Evolutionary conservation across 2,329 filamentous ascomycete species (phyloP).

Genomic region (Clarireedia monteithiana): DNA sequence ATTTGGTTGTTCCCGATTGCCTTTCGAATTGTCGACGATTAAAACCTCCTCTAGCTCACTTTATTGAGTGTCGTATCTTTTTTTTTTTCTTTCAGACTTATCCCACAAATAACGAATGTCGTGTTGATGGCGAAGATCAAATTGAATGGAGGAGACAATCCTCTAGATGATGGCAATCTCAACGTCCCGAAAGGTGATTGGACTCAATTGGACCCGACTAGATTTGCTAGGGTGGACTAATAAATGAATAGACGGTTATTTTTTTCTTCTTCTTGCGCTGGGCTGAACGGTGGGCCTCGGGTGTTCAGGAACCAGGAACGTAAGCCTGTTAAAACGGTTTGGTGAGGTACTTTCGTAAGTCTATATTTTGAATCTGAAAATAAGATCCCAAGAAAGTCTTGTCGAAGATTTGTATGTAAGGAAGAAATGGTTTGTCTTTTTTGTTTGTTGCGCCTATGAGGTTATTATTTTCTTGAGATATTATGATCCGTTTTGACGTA

Average conservation of each 20-base stretch:
- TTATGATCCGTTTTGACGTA: too few relatives aligned
- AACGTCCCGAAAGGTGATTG: background rate
- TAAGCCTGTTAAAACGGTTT: constrained; percentile 1
- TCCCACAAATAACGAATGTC: constrained; percentile 2
- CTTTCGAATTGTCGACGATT: background rate
- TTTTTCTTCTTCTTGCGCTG: background rate
- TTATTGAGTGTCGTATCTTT: background rate
- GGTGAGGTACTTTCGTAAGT: background rate
- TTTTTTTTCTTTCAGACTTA: background rate
- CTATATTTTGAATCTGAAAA: too few relatives aligned
- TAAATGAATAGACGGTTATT: background rate
- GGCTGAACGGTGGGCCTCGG: background rate
- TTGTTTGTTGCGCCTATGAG: too few relatives aligned
- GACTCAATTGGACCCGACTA: background rate
- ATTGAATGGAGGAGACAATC: background rate
- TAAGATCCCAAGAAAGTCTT: too few relatives aligned
- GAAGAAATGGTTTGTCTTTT: too few relatives aligned
- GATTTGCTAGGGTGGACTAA: background rate
- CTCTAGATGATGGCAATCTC: background rate
- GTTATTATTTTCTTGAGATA: too few relatives aligned
- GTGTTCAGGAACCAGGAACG: constrained; percentile 3
- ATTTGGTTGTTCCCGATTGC: constrained; percentile 18
- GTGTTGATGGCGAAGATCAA: background rate
- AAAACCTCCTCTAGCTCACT: background rate
- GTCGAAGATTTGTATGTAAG: too few relatives aligned